Percentiles rank a stretch among this genome's conserved stretches.
These are phyloP conservation scores for Nakazawaea ernobii DNA, from an alignment of 805 yeast species.

Conservation along the genomic window DNA sequence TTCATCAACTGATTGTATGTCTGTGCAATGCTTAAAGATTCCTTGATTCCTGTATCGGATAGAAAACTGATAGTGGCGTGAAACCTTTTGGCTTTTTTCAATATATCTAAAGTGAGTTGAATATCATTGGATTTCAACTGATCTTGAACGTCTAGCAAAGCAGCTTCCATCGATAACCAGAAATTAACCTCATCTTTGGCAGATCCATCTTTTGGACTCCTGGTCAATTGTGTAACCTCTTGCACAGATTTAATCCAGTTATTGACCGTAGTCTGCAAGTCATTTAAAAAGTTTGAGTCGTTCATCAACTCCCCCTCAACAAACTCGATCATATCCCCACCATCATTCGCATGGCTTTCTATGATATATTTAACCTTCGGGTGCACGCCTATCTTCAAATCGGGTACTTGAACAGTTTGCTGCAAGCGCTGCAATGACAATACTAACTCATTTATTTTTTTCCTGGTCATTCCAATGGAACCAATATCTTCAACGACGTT, in stretches of 20 bases:
- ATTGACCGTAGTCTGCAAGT: conserved; percentile 64
- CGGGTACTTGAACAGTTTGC: conserved; percentile 64
- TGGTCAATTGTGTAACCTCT: conserved; percentile 44
- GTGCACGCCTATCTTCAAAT: conserved; percentile 47
- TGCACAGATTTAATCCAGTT: conserved; percentile 68
- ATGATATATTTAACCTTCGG: conserved; percentile 39
- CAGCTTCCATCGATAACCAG: conserved; percentile 69
- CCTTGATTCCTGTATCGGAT: conserved; percentile 64
- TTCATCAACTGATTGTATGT: conserved; percentile 58
- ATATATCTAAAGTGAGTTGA: conserved; percentile 48
- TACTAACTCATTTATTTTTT: conserved; percentile 63
- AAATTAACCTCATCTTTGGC: conserved; percentile 64
- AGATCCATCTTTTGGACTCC: conserved; percentile 50
- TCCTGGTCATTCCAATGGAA: conserved; percentile 42
- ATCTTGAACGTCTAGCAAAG: conserved; percentile 46
- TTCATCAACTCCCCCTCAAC: conserved; percentile 17
- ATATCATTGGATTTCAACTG: conserved; percentile 57
- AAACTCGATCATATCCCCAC: conserved; percentile 17
- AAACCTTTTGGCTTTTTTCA: conserved; percentile 69
- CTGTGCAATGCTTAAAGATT: conserved; percentile 43
- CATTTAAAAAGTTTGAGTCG: conserved; percentile 58
- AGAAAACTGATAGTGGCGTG: conserved; percentile 71
- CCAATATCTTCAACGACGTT: conserved; percentile 17
- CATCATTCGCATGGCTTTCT: conserved; percentile 24
- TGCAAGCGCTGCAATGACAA: conserved; percentile 62